These are phyloP conservation scores for Skeletonema tropicum DNA, from an alignment of 108 stramenopile species.

Conservation along the genomic window DNA sequence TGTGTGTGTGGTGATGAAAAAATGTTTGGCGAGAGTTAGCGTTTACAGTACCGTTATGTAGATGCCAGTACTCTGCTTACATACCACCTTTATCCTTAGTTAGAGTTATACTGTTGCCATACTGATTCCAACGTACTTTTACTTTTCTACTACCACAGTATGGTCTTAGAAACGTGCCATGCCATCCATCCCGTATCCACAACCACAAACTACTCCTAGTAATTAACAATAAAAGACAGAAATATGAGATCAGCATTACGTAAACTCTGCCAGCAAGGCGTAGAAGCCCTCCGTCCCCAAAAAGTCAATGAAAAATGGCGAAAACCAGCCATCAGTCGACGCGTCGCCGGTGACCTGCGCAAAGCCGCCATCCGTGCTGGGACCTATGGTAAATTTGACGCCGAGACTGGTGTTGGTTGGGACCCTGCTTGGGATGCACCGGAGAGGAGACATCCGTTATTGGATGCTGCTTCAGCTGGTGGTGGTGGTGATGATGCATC, in stretches of 20 bases:
- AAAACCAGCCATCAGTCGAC: constrained; percentile 55
- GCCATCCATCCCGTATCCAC: no score
- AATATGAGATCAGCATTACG: constrained; percentile 76
- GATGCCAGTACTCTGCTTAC: no score
- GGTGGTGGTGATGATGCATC: neutral
- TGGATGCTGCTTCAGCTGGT: neutral
- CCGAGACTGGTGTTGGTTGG: constrained; percentile 70
- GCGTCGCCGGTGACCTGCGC: constrained; percentile 74
- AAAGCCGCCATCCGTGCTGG: constrained; percentile 68
- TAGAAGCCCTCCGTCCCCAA: constrained; percentile 74
- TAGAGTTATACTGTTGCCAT: no score
- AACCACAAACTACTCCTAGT: no score
- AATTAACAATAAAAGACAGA: no score
- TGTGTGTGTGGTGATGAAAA: no score
- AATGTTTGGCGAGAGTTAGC: no score
- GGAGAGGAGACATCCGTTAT: neutral
- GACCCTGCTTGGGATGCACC: constrained; percentile 79
- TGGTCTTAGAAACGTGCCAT: no score
- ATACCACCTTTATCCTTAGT: no score
- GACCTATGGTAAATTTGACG: constrained; percentile 76
- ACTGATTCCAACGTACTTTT: no score
- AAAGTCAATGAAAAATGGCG: constrained; percentile 66
- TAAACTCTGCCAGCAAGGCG: constrained; percentile 65
- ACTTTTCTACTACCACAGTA: no score
- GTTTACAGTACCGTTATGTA: no score